These are phyloP conservation scores for Puya raimondii DNA, from an alignment of 176 grass and related monocot species.

Conservation along the genomic window DNA sequence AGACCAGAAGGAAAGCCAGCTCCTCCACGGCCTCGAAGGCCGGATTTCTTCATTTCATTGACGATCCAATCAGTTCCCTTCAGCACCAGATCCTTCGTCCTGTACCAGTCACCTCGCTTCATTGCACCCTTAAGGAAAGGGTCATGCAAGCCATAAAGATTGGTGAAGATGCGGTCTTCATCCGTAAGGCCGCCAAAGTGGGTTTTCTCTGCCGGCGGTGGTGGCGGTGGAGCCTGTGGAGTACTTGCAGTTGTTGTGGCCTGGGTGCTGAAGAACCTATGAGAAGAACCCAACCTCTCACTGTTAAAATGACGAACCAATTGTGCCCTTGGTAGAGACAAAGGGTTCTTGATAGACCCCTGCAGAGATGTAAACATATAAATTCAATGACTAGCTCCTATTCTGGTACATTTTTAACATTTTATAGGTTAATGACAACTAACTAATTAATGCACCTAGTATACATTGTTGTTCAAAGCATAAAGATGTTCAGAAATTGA, in stretches of 20 bases:
- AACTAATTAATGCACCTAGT: neutral
- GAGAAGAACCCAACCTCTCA: conserved; percentile 13
- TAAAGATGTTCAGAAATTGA: no score
- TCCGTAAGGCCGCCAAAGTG: conserved; percentile 73
- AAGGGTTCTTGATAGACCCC: conserved; percentile 28
- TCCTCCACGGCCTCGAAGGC: conserved; percentile 82
- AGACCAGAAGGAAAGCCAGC: conserved; percentile 88
- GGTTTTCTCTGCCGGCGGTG: conserved; percentile 78
- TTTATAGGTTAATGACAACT: neutral
- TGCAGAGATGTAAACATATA: conserved; percentile 3
- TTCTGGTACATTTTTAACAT: neutral
- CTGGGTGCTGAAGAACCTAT: conserved; percentile 58
- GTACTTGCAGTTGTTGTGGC: conserved; percentile 48
- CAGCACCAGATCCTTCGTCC: conserved; percentile 80
- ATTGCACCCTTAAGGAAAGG: conserved; percentile 88
- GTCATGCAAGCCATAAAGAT: conserved; percentile 72
- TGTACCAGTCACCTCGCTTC: conserved; percentile 81
- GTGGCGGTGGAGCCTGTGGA: conserved; percentile 59
- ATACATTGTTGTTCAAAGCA: no score
- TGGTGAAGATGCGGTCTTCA: conserved; percentile 85
- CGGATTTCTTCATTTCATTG: conserved; percentile 89
- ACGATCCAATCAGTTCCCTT: conserved; percentile 91
- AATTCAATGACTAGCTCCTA: neutral
- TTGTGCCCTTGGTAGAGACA: conserved; percentile 32
- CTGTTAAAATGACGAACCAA: conserved; percentile 33